Percentiles rank a stretch among this genome's conserved stretches.
These are phyloP conservation scores for Dictyostelium capitatum DNA, from an alignment of 78 protist species.

Conservation along the genomic window DNA sequence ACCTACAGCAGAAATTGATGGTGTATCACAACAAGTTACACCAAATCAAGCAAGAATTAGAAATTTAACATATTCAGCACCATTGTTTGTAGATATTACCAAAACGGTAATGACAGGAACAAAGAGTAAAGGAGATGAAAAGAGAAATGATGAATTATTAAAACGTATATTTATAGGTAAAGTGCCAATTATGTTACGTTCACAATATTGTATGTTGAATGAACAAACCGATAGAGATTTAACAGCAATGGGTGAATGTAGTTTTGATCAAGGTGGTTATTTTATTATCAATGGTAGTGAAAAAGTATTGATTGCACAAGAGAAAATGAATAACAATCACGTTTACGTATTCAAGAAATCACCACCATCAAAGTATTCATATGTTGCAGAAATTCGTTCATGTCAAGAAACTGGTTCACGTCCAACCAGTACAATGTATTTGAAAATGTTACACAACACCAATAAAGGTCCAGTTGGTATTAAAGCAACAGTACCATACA, in stretches of 20 bases:
- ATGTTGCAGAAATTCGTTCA: conserved; percentile 96
- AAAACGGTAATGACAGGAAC: conserved; percentile 8
- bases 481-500: conserved; percentile 82
- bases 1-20: conserved; percentile 87
- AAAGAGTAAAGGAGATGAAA: conserved; percentile 31
- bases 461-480: conserved; percentile 58
- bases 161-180: conserved; percentile 83
- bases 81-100: conserved; percentile 83
- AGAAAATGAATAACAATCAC: conserved; percentile 95
- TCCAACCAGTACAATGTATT: conserved; percentile 84
- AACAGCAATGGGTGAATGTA: conserved; percentile 96
- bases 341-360: conserved; percentile 95
- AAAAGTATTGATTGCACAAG: conserved; percentile 99
- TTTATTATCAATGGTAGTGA: conserved; percentile 99
- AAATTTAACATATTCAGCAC: conserved; percentile 93
- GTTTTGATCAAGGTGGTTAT: conserved; percentile 99
- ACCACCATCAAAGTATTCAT: conserved; percentile 87
- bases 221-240: conserved; percentile 62
- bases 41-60: conserved; percentile 98
- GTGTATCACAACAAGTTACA: conserved; percentile 59
- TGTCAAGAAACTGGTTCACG: conserved; percentile 82
- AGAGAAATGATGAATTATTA: conserved; percentile 38
- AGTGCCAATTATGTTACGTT: conserved; percentile 99
- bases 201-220: conserved; percentile 93
- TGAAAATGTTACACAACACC: conserved; percentile 78